Base-by-base conservation (phyloP, 2,329 filamentous ascomycete species). In the Sclerotinia trifoliorum region DNA sequence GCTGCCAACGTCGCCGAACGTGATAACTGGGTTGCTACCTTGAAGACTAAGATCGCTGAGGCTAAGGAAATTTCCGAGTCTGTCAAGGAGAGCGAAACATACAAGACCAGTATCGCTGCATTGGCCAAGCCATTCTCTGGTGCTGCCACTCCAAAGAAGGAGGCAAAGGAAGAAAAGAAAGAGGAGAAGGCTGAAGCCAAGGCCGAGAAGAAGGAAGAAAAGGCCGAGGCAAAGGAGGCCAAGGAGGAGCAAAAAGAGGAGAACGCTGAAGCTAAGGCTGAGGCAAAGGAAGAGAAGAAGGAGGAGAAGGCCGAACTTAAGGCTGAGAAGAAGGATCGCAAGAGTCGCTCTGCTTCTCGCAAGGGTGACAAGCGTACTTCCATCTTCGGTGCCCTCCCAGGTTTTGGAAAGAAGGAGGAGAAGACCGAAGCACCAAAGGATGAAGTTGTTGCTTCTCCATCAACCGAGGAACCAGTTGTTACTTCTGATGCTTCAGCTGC, bases 21-120 rank as follows among this genome's bases (percentile, higher is more conserved):
- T 78, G 93, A 97, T 80, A 92, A 91, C 85, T 98, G 95, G 95
- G 87, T 96, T 76, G 82, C 88, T 71, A 90, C 94, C 77, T 80
- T 97, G 75, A 93, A 95, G 86, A 82, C 86, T 77, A 92, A 94
- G 84, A 86, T 91, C 65, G 85, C 88, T 64, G 93, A 96, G 83
- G 94, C 93, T 77, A 96, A 95, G 86, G 90, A 90, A 75, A 83
- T 91, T 69, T 90, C 89, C 77, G 84, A 91, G 73, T 85, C 85
- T 67, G 86, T 97, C 75, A 86, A 87, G 72, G 88, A 89, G 80
- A 90, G 88, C 75, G 93, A 97, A 81, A 86, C 87, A 70, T 99
- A 97, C 89, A 97, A 97, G 88, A 81, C 80, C 77, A 72, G 75
- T 74, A 77, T 78, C 69, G 69, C 72, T 70, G 24, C 68, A 65